Conservation (phyloP, 2,329 filamentous ascomycete genomes). For the Phoma sp. region DNA sequence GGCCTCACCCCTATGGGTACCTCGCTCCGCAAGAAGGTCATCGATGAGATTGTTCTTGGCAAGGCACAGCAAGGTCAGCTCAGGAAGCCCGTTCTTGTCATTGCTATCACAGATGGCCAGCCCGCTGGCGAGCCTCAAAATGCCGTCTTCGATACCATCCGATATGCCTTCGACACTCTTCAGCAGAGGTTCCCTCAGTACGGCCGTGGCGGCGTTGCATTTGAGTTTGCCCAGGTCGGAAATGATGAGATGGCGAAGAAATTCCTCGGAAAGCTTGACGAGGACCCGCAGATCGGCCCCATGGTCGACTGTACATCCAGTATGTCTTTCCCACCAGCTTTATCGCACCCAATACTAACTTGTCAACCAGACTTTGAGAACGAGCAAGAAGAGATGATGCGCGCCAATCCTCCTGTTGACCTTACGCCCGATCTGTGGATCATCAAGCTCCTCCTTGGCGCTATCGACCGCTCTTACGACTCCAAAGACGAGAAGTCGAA, state of each 20-base stretch:
- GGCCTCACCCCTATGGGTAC: constrained; percentile 72
- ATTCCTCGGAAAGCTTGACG: constrained; percentile 69
- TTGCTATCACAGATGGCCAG: constrained; percentile 70
- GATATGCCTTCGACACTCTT: constrained; percentile 59
- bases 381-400: constrained; percentile 70
- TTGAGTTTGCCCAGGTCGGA: constrained; percentile 73
- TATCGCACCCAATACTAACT: constrained; percentile 7
- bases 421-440: constrained; percentile 71
- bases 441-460: constrained; percentile 70
- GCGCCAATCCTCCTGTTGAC: constrained; percentile 65
- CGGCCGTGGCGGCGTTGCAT: constrained; percentile 65
- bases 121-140: constrained; percentile 66
- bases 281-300: constrained; percentile 65
- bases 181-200: constrained; percentile 53
- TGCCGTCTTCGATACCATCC: constrained; percentile 64
- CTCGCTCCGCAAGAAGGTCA: constrained; percentile 65
- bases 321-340: constrained; percentile 46
- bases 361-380: constrained; percentile 65
- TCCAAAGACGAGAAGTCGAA: constrained; percentile 66
- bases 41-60: constrained; percentile 64
- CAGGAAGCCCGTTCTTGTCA: constrained; percentile 68
- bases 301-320: constrained; percentile 73
- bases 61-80: constrained; percentile 60
- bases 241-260: constrained; percentile 69
- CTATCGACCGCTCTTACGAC: constrained; percentile 70